These are phyloP conservation scores for Trichoderma erinaceum DNA, from an alignment of 495 filamentous ascomycete species.

Conservation along the genomic window DNA sequence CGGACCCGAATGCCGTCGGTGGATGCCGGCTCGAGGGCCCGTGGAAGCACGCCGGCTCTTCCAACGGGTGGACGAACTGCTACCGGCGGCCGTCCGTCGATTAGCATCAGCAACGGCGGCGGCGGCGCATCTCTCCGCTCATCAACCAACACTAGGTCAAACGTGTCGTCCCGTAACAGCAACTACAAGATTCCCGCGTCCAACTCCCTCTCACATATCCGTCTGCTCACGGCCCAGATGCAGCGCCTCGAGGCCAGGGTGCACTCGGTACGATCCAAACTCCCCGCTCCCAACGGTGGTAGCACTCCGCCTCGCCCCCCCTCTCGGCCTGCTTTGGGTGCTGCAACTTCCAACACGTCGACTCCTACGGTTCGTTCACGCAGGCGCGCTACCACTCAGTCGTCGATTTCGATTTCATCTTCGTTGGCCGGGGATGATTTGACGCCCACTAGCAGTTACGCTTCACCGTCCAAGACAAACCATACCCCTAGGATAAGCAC, in stretches of 20 bases:
- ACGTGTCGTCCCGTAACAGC: conserved; percentile 30
- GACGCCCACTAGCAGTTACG: conserved; percentile 37
- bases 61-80: conserved; percentile 28
- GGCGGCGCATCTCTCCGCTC: conserved; percentile 30
- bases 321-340: conserved; percentile 53
- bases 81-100: conserved; percentile 10
- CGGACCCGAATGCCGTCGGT: conserved; percentile 42
- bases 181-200: conserved; percentile 61
- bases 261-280: conserved; percentile 85
- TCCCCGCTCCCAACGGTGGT: conserved; percentile 60
- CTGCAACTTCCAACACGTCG: conserved; percentile 47
- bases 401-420: conserved; percentile 57
- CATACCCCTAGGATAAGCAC: conserved; percentile 46
- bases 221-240: conserved; percentile 91
- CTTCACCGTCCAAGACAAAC: conserved; percentile 21
- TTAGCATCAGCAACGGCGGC: conserved; percentile 23
- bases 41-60: neutral
- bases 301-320: conserved; percentile 76
- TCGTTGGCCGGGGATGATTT: conserved; percentile 38
- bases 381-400: conserved; percentile 52
- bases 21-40: conserved; percentile 22
- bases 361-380: conserved; percentile 71
- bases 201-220: conserved; percentile 85
- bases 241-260: conserved; percentile 88
- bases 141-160: conserved; percentile 22